Evolutionary conservation across 1,139 yeast genomes (phyloP).

Genomic region (Zygoascus hellenicus): DNA sequence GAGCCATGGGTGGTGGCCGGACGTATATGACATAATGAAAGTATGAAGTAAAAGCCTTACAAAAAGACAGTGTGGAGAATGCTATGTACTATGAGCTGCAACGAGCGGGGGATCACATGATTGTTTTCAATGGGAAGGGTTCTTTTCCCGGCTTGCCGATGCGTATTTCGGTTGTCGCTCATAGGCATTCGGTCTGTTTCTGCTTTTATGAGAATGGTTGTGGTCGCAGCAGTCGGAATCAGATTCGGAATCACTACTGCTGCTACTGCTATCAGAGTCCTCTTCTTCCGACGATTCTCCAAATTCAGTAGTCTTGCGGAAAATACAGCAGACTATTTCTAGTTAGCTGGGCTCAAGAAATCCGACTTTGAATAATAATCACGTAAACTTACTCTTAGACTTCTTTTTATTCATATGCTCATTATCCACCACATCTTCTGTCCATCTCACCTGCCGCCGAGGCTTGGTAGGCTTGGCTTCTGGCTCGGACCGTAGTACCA

Average conservation of each 20-base stretch:
- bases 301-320: constrained; percentile 74
- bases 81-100: background rate
- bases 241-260: constrained; percentile 16
- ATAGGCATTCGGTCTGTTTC: constrained; percentile 34
- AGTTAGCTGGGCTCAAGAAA: background rate
- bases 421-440: constrained; percentile 80
- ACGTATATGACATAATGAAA: background rate
- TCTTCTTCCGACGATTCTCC: constrained; percentile 48
- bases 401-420: constrained; percentile 84
- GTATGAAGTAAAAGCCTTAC: background rate
- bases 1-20: background rate
- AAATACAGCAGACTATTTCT: constrained; percentile 74
- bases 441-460: constrained; percentile 65
- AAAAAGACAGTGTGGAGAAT: background rate
- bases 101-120: background rate
- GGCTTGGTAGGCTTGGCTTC: constrained; percentile 8
- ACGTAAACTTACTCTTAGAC: constrained; percentile 49
- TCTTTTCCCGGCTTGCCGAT: background rate
- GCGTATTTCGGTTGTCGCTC: constrained; percentile 24
- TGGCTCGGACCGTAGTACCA: constrained; percentile 2
- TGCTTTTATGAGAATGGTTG: constrained; percentile 16
- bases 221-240: constrained; percentile 13
- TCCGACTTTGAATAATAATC: background rate
- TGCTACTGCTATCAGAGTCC: constrained; percentile 37
- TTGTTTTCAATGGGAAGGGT: background rate